These are phyloP conservation scores for Gamsiella multidivaricata DNA, from an alignment of 192 early-diverging fungal species.

Conservation along the genomic window DNA sequence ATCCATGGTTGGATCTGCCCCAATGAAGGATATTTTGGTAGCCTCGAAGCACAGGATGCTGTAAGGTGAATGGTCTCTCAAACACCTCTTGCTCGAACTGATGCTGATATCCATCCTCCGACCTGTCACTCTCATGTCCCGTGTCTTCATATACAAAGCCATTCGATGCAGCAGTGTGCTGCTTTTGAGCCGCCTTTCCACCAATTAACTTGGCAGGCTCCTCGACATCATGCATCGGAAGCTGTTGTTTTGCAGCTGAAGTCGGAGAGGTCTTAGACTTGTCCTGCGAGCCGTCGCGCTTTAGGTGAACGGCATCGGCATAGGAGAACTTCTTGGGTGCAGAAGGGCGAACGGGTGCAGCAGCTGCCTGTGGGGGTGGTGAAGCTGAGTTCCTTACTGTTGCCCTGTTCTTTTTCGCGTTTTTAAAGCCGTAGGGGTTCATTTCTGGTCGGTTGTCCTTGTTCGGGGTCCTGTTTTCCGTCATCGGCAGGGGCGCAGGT, in stretches of 20 bases:
- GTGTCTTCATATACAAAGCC: neutral
- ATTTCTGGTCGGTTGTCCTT: neutral
- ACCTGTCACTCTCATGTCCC: neutral
- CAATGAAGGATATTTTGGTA: conserved; percentile 33
- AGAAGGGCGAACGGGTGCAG: neutral
- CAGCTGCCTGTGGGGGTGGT: conserved; percentile 1
- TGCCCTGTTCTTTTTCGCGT: no score
- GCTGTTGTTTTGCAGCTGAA: neutral
- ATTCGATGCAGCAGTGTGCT: neutral
- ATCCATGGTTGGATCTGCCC: conserved; percentile 39
- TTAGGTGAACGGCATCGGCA: conserved; percentile 10
- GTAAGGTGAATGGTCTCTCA: conserved; percentile 25
- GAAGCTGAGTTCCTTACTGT: neutral
- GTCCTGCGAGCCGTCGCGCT: neutral
- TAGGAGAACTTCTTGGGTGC: conserved; percentile 29
- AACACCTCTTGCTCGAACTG: neutral
- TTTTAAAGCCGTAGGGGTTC: no score
- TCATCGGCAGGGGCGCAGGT: no score
- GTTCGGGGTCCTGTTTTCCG: no score
- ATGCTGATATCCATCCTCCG: conserved; percentile 3
- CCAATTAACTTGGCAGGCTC: no score
- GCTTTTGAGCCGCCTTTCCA: neutral
- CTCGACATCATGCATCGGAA: neutral
- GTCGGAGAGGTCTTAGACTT: neutral
- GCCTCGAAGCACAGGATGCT: conserved; percentile 6